Base-by-base conservation (phyloP, 495 filamentous ascomycete genomes). In the Acidomyces sp. region DNA sequence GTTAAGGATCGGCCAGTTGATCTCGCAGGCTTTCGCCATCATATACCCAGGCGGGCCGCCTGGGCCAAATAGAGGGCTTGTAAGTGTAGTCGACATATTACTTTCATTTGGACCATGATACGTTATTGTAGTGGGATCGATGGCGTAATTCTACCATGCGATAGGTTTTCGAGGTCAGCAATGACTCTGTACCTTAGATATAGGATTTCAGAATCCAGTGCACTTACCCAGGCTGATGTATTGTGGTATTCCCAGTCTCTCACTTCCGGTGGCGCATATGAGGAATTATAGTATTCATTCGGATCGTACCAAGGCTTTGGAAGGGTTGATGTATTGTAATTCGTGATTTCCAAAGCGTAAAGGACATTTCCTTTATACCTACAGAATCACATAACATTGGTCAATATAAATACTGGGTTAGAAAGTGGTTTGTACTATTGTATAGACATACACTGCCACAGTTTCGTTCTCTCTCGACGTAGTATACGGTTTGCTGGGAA, bases 341-440 rank as follows among this genome's bases (percentile, higher is more conserved):
- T 55, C 7, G 42, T 51, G 6, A 72, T 53, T 28, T 67, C 59
- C 9, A 75, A 62, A 1, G 70, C 68, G 53, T 74, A 77, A 4
- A 76, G 55, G 1, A 77, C 56, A 2, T 69, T 54, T 20, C 74
- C 73, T 41, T 66, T 56, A 54, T 72, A n/a, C n/a, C n/a, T n/a
- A n/a, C n/a, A n/a, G n/a, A n/a, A n/a, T n/a, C n/a, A n/a, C n/a
- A n/a, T n/a, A n/a, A n/a, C n/a, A n/a, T n/a, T n/a, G n/a, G n/a
- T n/a, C n/a, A n/a, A n/a, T n/a, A n/a, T n/a, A n/a, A n/a, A n/a
- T n/a, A n/a, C n/a, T n/a, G n/a, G n/a, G n/a, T n/a, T n/a, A n/a
- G n/a, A n/a, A n/a, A n/a, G n/a, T n/a, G n/a, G n/a, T n/a, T n/a
- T n/a, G n/a, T n/a, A n/a, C n/a, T n/a, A n/a, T n/a, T n/a, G n/a